Percentiles rank a stretch among this genome's conserved stretches.
phyloP scores from a whole-genome alignment of 108 stramenopile species.

The Pelagomonas calceolata region DNA sequence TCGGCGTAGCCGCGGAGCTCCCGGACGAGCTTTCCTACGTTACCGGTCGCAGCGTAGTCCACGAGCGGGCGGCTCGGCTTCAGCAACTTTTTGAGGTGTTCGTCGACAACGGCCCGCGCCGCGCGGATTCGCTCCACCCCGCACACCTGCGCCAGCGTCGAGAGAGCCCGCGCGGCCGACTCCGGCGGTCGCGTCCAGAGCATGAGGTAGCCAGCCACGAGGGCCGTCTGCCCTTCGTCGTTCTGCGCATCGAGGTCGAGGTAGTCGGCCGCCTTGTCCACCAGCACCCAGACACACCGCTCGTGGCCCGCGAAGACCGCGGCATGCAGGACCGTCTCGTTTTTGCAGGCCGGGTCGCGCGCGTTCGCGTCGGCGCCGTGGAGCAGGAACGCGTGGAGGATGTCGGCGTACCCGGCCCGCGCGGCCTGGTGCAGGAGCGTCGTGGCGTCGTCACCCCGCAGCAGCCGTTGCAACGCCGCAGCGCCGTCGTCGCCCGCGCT shows the following conservation, averaged over 20 bases:
- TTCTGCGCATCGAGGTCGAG: not conserved
- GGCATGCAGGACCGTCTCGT: not conserved
- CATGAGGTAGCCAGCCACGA: constrained; percentile 3
- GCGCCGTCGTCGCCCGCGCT: not conserved
- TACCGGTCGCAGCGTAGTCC: not conserved
- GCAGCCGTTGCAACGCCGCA: not conserved
- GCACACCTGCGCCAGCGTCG: not conserved
- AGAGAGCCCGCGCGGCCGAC: not conserved
- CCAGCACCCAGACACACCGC: constrained; percentile 1
- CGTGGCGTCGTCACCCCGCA: not conserved
- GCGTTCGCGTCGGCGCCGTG: not conserved
- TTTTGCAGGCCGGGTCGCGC: not conserved
- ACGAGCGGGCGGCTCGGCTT: not conserved
- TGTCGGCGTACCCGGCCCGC: not conserved
- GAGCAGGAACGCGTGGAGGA: not conserved
- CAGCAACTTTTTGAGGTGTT: not conserved
- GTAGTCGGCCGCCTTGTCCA: not conserved
- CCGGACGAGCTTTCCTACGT: not conserved
- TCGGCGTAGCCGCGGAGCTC: not conserved
- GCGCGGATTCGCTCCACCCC: not conserved
- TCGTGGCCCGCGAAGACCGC: not conserved
- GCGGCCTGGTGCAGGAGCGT: constrained; percentile 6
- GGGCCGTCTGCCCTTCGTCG: constrained; percentile 1
- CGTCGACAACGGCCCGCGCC: not conserved
- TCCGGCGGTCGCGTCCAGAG: not conserved